Evolutionary conservation across 2,329 filamentous ascomycete genomes (phyloP).

Genomic region (Colletotrichum horii): DNA sequence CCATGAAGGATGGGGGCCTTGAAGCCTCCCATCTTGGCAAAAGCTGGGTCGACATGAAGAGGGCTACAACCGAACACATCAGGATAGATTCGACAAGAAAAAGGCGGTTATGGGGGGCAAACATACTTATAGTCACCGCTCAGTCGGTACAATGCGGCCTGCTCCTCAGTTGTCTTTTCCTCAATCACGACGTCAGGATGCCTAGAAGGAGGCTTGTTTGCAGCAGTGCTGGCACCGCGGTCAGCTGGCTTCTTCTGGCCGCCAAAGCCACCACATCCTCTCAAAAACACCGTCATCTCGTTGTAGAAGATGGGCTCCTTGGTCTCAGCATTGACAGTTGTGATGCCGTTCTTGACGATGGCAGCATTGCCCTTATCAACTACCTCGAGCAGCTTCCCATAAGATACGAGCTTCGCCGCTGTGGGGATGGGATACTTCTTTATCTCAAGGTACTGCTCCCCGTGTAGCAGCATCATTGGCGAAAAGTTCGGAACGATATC

Average conservation of each 20-base stretch:
- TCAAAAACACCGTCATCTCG: conserved; percentile 90
- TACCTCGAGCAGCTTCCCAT: conserved; percentile 86
- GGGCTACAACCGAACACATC: conserved; percentile 55
- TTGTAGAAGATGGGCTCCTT: conserved; percentile 97
- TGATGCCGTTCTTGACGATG: conserved; percentile 79
- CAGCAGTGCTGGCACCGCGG: conserved; percentile 79
- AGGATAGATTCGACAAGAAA: background rate
- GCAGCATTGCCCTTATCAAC: conserved; percentile 94
- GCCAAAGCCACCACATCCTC: conserved; percentile 89
- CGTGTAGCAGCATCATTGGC: conserved; percentile 98
- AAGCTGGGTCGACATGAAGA: conserved; percentile 91
- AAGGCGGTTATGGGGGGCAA: background rate
- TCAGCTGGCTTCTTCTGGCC: conserved; percentile 79
- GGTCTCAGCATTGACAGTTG: conserved; percentile 82
- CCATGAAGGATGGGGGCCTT: conserved; percentile 93
- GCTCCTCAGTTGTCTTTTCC: conserved; percentile 85
- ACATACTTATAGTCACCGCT: conserved; percentile 87
- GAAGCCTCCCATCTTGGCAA: conserved; percentile 96
- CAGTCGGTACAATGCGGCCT: conserved; percentile 91
- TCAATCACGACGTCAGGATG: conserved; percentile 83
- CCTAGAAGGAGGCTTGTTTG: conserved; percentile 79
- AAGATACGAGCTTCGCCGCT: conserved; percentile 75
- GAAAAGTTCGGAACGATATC: conserved; percentile 94
- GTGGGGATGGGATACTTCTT: conserved; percentile 92
- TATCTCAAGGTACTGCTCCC: conserved; percentile 97